A percentile compares a stretch with the other conserved stretches of the same genome.
phyloP scores from a whole-genome alignment of 192 early-diverging fungal genomes.

The Coemansia sp. region DNA sequence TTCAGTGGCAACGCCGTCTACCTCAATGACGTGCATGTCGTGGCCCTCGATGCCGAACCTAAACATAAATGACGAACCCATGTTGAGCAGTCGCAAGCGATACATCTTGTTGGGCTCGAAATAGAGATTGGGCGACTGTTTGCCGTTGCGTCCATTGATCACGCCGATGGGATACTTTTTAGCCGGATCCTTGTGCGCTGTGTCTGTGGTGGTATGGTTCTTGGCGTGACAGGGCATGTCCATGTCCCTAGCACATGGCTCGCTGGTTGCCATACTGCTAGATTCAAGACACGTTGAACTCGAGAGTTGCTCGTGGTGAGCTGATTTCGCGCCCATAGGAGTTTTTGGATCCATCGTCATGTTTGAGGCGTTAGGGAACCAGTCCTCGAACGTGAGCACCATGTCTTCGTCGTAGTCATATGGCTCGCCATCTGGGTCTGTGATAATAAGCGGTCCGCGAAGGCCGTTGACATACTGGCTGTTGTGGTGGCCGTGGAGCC shows the following conservation, averaged over 20 bases:
- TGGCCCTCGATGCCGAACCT: slow-evolving; percentile 76
- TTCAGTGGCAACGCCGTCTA: slow-evolving; percentile 67
- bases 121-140: slow-evolving; percentile 49
- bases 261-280: not conserved
- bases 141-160: slow-evolving; percentile 57
- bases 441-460: slow-evolving; percentile 67
- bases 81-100: slow-evolving; percentile 77
- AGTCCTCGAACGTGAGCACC: slow-evolving; percentile 66
- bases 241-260: not conserved
- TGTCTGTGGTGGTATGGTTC: not conserved
- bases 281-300: not conserved
- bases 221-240: not conserved
- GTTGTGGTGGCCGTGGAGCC: slow-evolving; percentile 72
- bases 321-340: not conserved
- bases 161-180: slow-evolving; percentile 50
- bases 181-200: slow-evolving; percentile 2
- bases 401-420: slow-evolving; percentile 70
- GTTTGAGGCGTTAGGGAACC: slow-evolving; percentile 55
- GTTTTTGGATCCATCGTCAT: slow-evolving; percentile 3
- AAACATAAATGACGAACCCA: slow-evolving; percentile 67
- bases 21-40: slow-evolving; percentile 75
- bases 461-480: slow-evolving; percentile 81
- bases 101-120: slow-evolving; percentile 78
- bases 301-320: not conserved
- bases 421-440: slow-evolving; percentile 55